Percentiles rank a stretch among this genome's conserved stretches.
phyloP scores from a whole-genome alignment of 352 stramenopile species.

The Phytophthora quininea region DNA sequence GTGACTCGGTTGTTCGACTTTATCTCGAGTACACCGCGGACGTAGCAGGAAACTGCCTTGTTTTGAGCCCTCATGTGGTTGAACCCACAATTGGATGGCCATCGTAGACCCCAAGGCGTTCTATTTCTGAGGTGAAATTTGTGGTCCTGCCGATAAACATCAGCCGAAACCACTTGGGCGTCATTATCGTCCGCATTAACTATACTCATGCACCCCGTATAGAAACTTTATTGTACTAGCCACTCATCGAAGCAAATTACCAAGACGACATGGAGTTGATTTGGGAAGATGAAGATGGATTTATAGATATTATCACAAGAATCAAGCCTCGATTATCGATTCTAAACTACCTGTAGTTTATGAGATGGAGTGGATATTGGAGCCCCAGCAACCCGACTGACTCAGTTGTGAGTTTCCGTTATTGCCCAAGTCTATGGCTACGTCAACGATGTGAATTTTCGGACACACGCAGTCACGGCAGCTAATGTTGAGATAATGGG shows the following conservation, averaged over 20 bases:
- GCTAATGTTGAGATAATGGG: neutral
- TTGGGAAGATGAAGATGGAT: neutral
- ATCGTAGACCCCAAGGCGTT: neutral
- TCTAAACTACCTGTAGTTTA: neutral
- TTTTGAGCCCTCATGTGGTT: neutral
- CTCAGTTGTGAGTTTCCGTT: neutral
- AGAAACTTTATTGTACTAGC: neutral
- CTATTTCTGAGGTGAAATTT: neutral
- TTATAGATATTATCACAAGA: neutral
- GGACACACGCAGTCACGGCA: neutral
- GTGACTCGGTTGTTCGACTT: neutral
- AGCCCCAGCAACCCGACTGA: neutral
- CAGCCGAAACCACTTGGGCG: neutral
- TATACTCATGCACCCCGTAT: neutral
- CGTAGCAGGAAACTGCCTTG: neutral
- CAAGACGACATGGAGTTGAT: neutral
- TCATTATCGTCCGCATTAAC: neutral
- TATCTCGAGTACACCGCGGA: neutral
- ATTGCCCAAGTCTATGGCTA: constrained; percentile 1
- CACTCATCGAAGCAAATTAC: neutral
- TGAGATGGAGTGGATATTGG: neutral
- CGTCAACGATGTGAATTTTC: neutral
- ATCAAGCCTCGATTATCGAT: neutral
- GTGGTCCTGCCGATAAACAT: neutral
- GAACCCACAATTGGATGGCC: neutral